Evolutionary conservation across 352 stramenopile genomes (phyloP).

Genomic region (Phytophthora chlamydospora): DNA sequence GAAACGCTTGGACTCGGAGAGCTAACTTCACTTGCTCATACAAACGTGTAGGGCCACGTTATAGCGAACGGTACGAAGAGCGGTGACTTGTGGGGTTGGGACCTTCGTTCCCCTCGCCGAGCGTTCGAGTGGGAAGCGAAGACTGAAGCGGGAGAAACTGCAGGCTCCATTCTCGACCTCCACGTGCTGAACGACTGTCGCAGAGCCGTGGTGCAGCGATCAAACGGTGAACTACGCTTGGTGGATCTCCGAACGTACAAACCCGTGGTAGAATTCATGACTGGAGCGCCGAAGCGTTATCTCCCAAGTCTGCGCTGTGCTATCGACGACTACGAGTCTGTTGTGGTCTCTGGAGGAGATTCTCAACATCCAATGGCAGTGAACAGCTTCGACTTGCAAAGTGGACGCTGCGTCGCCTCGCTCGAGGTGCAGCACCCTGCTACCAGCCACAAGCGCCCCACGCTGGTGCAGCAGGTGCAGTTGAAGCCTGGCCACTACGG

Average conservation of each 20-base stretch:
- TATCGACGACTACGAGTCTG: conserved; percentile 38
- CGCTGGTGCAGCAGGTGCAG: conserved; percentile 47
- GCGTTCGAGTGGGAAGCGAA: conserved; percentile 31
- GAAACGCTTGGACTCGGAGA: background rate
- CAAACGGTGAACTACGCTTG: conserved; percentile 48
- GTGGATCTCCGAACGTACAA: conserved; percentile 54
- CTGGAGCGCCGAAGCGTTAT: conserved; percentile 36
- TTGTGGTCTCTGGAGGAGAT: conserved; percentile 46
- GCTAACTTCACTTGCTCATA: background rate
- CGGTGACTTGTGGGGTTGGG: conserved; percentile 57
- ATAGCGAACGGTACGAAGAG: conserved; percentile 58
- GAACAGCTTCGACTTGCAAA: conserved; percentile 39
- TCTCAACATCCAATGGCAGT: conserved; percentile 22
- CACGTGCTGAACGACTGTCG: conserved; percentile 48
- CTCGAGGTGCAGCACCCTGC: conserved; percentile 14
- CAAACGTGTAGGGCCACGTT: conserved; percentile 35
- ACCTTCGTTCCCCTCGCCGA: conserved; percentile 41
- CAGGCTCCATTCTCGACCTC: conserved; percentile 40
- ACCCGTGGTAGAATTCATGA: conserved; percentile 41
- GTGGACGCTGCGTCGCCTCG: conserved; percentile 28
- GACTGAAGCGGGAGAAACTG: background rate
- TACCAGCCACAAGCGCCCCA: conserved; percentile 9
- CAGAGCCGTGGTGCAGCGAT: conserved; percentile 49
- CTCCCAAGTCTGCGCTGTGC: conserved; percentile 42
- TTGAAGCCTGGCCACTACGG: conserved; percentile 17